Conservation (phyloP, 2,329 filamentous ascomycete genomes). For the Penicillium sp. region DNA sequence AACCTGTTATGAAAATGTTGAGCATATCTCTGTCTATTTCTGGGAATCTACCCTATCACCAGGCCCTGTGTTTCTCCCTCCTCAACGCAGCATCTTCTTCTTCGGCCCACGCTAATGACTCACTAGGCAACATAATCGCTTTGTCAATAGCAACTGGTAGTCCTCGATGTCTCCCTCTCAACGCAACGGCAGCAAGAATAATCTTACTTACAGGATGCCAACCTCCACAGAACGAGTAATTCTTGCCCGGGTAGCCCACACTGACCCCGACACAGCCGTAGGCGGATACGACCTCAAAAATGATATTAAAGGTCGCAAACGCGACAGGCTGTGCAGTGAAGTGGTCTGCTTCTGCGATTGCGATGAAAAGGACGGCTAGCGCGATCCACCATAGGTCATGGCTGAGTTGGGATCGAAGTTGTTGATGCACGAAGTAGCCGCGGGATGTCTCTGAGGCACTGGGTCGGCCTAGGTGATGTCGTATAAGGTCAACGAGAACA, state of each 20-base stretch:
- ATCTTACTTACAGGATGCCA: conserved; percentile 60
- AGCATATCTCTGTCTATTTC: too few species aligned
- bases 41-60: conserved; percentile 16
- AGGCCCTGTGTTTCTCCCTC: conserved; percentile 27
- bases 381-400: conserved; percentile 69
- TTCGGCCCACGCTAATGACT: conserved; percentile 43
- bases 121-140: conserved; percentile 46
- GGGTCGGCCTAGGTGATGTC: conserved; percentile 27
- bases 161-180: conserved; percentile 59
- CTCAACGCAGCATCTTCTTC: conserved; percentile 43
- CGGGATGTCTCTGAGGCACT: conserved; percentile 36
- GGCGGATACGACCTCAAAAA: conserved; percentile 48
- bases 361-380: conserved; percentile 61
- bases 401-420: conserved; percentile 64
- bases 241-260: conserved; percentile 55
- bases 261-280: conserved; percentile 66
- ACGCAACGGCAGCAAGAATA: conserved; percentile 58
- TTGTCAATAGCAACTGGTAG: conserved; percentile 59
- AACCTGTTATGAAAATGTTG: too few species aligned
- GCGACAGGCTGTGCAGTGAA: conserved; percentile 53
- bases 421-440: conserved; percentile 54
- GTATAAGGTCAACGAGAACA: conserved; percentile 28
- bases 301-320: conserved; percentile 62
- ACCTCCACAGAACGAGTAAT: conserved; percentile 58
- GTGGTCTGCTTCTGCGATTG: conserved; percentile 60